A percentile compares a stretch with the other conserved stretches of the same genome.
Conservation (phyloP, 768 basidiomycete species). For the Trametes coccinea region DNA sequence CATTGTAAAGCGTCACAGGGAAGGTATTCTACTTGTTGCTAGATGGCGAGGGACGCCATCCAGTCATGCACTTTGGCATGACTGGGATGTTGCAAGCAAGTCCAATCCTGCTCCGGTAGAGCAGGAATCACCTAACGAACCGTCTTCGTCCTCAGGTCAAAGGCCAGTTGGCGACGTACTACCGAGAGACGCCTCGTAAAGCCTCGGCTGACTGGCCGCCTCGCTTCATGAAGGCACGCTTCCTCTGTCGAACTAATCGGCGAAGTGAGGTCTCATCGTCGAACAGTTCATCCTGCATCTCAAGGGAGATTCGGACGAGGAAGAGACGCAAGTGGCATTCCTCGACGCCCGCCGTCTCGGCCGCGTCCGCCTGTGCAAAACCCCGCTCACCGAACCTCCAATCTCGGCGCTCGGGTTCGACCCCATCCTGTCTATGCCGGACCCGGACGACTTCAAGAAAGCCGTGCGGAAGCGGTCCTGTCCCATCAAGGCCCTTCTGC, state of each 20-base stretch:
- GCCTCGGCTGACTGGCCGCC: constrained; percentile 61
- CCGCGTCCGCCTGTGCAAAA: constrained; percentile 60
- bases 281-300: constrained; percentile 65
- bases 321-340: constrained; percentile 60
- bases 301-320: constrained; percentile 37
- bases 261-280: neutral
- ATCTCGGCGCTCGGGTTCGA: constrained; percentile 77
- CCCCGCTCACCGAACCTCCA: constrained; percentile 63
- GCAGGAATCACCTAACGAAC: too few species aligned
- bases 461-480: constrained; percentile 55
- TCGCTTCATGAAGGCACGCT: constrained; percentile 58
- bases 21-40: constrained; percentile 70
- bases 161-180: constrained; percentile 49
- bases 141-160: constrained; percentile 41
- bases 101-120: too few species aligned
- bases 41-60: constrained; percentile 58
- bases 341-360: constrained; percentile 71
- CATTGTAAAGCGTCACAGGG: constrained; percentile 36
- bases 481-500: constrained; percentile 72
- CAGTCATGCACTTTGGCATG: constrained; percentile 84
- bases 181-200: constrained; percentile 46
- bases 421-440: constrained; percentile 69
- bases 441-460: constrained; percentile 49
- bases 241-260: too few species aligned
- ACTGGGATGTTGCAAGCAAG: constrained; percentile 76